Base-by-base conservation (phyloP, 2,329 filamentous ascomycete genomes). In the Cladosporium phlei region DNA sequence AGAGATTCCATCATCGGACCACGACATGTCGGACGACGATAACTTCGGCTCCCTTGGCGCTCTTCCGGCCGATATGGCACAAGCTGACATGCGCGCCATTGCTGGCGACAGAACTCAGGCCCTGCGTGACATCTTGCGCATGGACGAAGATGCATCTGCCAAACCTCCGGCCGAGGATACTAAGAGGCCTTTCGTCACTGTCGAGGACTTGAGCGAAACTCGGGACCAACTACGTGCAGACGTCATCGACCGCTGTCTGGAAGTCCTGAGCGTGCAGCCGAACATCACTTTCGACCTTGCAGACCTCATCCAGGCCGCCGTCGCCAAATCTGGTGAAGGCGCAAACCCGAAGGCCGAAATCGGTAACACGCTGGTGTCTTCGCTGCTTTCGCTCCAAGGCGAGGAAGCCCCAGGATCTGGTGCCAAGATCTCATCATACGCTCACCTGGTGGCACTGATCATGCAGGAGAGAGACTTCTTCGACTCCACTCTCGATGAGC, bases 221-320 rank as follows among this genome's bases (percentile, higher is more conserved):
- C 82, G 93, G 35, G 74, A 77, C 4, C 77, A 75, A n/a, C 73
- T 97, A 30, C 80, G 88, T 29, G 75, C 80, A 16, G 83, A 87
- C 47, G 69, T 97, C 46, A 90, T 97, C 49, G 90, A 96, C 57
- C 85, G 88, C 48, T 95, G 87, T 54, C 73, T 98, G 17, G 90
- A 96, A 59, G 82, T 97, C 25, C 82, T 98, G 44, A 86, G 91
- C 63, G 83, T 85, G 28, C 90, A 97, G 57, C 84, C 90, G 11
- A 83, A 87, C 55, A 82, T 91, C 9, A 94, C 93, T 0, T 93
- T 96, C 57, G 91, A 97, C 60, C 75, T 98, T 37, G 81, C 89
- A 0, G 90, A 96, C 58, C 74, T 98, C 16, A 90, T 98, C 46
- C 79, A 79, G 28, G 82, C 84, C 3, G 83, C 88, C 19, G 79